Base-by-base conservation (phyloP, 2,329 filamentous ascomycete genomes). In the Colletotrichum sp. region DNA sequence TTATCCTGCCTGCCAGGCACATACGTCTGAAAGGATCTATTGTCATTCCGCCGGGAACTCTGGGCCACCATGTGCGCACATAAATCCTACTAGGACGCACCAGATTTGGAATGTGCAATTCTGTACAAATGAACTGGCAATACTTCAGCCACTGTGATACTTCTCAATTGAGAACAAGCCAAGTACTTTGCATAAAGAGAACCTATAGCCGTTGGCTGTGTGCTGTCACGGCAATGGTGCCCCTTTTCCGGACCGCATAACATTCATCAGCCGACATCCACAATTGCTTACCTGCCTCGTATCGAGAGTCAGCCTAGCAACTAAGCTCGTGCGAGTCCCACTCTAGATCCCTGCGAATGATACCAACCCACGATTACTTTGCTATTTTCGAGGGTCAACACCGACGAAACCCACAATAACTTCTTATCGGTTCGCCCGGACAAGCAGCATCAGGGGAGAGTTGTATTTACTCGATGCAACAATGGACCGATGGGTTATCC, bases 321-420 rank as follows among this genome's bases (percentile, higher is more conserved):
- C 59, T 21, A 73, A 57, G 69, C 63, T 59, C 36, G 34, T 65
- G 64, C 74, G 62, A 28, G 70, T 65, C 36, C 74, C 74, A 60
- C 44, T 13, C 15, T 15, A 7, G 5, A 66, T 39, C 71, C 74
- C 71, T 73, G 74, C 34, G 12, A 65, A 69, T 64, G 10, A 39
- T 26, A 44, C 70, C 49, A 68, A 34, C 28, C 30, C 44, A 24
- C 59, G 49, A 34, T 65, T 15, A 18, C 69, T 26, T 59, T 73
- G 34, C 57, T 69, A 18, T 52, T 69, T 69, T 65, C 57, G 49
- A 73, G 32, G 16, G 59, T 52, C 44, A 60, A 28, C 34, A 36
- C 70, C 71, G 70, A 74, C 16, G 44, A 13, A 76, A 30, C 59
- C 74, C 74, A 76, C 70, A 69, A 60, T 52, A 60, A 59, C 34